These are phyloP conservation scores for Tricholoma sp. DNA, from an alignment of 768 basidiomycete species.

Conservation along the genomic window DNA sequence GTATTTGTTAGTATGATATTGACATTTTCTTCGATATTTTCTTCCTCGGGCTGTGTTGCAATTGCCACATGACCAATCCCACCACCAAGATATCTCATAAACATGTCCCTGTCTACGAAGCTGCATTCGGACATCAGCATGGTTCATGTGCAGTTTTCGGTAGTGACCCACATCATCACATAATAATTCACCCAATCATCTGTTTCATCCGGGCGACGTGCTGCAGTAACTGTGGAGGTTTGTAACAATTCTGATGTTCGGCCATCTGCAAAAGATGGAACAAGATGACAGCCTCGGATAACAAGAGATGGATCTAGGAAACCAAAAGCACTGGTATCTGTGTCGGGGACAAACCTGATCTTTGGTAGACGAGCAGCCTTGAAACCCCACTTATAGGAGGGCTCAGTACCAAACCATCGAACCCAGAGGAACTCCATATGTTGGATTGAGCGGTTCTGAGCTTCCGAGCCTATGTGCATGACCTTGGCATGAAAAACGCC, in stretches of 20 bases:
- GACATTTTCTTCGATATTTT: too few relatives aligned
- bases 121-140: not conserved
- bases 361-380: constrained; percentile 7
- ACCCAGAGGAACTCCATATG: too few relatives aligned
- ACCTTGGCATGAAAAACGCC: constrained; percentile 16
- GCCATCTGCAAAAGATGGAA: too few relatives aligned
- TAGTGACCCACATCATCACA: too few relatives aligned
- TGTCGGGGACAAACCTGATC: constrained; percentile 18
- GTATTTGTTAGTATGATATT: too few relatives aligned
- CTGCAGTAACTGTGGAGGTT: not conserved
- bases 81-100: too few relatives aligned
- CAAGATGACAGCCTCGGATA: constrained; percentile 25
- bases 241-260: not conserved
- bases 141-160: constrained; percentile 13
- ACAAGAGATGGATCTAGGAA: constrained; percentile 31
- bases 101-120: not conserved
- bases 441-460: too few relatives aligned
- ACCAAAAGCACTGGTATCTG: constrained; percentile 22
- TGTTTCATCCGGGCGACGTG: not conserved
- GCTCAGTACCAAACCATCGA: constrained; percentile 19
- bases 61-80: too few relatives aligned
- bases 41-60: too few relatives aligned
- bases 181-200: too few relatives aligned
- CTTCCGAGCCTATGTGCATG: not conserved
- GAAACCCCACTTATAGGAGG: not conserved